phyloP scores from a whole-genome alignment of 164 flowering plant genomes.

The Magnolia changhungtana region DNA sequence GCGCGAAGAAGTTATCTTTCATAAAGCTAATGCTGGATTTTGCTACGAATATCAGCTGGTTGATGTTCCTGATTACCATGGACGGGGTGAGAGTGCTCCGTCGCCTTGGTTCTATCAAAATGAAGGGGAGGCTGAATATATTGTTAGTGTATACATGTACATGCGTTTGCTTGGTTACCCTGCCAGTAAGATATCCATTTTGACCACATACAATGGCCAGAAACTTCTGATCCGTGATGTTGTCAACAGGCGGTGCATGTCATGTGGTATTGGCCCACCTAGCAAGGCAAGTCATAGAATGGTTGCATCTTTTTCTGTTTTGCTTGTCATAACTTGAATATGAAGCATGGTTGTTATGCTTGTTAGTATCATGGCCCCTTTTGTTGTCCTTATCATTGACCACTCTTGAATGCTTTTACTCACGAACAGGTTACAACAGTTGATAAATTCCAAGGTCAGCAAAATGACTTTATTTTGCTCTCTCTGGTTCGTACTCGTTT shows the following conservation, averaged over 20 bases:
- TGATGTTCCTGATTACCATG: constrained; percentile 91
- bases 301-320: background rate
- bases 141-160: constrained; percentile 90
- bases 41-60: constrained; percentile 89
- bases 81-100: constrained; percentile 89
- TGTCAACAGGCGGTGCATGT: constrained; percentile 68
- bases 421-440: constrained; percentile 80
- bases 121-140: constrained; percentile 96
- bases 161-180: constrained; percentile 95
- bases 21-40: constrained; percentile 88
- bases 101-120: constrained; percentile 99
- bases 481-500: constrained; percentile 95
- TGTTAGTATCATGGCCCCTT: background rate
- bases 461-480: constrained; percentile 83
- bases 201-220: constrained; percentile 98
- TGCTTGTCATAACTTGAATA: background rate
- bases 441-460: constrained; percentile 99
- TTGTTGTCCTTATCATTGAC: background rate
- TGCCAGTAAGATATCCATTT: constrained; percentile 87
- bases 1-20: constrained; percentile 56
- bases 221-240: constrained; percentile 97
- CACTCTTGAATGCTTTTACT: background rate
- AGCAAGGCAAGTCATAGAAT: constrained; percentile 52
- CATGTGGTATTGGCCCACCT: constrained; percentile 80
- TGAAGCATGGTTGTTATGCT: background rate